Percentiles rank a stretch among this genome's conserved stretches.
phyloP scores from a whole-genome alignment of 257 asterid genomes.

The Voacanga thouarsii region DNA sequence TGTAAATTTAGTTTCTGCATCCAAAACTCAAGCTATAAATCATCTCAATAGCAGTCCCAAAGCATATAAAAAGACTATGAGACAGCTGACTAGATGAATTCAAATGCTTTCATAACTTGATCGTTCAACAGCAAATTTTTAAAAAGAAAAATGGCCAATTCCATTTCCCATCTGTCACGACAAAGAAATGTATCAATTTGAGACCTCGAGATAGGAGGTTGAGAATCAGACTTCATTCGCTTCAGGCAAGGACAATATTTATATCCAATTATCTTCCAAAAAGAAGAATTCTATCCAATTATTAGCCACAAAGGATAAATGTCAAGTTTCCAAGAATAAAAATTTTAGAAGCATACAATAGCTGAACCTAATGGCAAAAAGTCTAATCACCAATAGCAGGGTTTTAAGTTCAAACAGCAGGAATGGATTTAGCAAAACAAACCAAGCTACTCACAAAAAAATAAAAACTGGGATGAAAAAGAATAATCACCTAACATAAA shows the following conservation, averaged over 20 bases:
- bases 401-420: neutral
- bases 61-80: neutral
- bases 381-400: constrained; percentile 1
- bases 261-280: neutral
- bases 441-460: neutral
- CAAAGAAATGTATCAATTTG: neutral
- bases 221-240: neutral
- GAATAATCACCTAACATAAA: neutral
- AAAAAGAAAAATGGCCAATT: neutral
- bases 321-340: neutral
- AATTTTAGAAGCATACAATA: neutral
- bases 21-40: neutral
- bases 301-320: neutral
- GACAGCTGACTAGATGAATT: neutral
- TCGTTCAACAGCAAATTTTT: neutral
- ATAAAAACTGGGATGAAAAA: neutral
- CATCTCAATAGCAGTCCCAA: neutral
- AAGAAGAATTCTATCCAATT: neutral
- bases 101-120: neutral
- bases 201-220: neutral
- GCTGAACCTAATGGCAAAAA: neutral
- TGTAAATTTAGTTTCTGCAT: neutral
- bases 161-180: neutral
- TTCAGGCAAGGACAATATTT: neutral
- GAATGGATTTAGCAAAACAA: neutral